Conservation (phyloP, 192 early-diverging fungal species). For the Jimgerdemannia flammicorona region DNA sequence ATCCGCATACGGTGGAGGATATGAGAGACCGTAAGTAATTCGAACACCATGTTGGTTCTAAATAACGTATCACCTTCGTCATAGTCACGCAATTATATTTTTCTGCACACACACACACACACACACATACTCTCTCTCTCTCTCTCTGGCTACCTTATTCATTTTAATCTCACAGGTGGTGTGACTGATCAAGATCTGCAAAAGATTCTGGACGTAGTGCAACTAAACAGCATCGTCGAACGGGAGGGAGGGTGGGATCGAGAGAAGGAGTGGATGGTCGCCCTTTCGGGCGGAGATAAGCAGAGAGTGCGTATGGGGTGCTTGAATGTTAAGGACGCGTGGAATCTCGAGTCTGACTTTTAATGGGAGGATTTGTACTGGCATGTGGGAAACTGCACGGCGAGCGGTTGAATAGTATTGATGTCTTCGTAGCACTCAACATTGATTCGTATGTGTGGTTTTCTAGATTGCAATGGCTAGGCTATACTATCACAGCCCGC, state of each 20-base stretch:
- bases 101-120: no score
- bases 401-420: no score
- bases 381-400: no score
- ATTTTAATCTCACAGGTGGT: conserved; percentile 26
- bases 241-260: conserved; percentile 89
- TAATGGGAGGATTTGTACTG: no score
- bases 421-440: neutral
- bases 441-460: neutral
- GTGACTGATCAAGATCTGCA: conserved; percentile 77
- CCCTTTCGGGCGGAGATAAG: conserved; percentile 96
- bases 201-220: conserved; percentile 78
- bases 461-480: conserved; percentile 87
- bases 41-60: neutral
- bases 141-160: no score
- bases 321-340: neutral
- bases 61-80: neutral
- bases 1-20: conserved; percentile 84
- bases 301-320: conserved; percentile 54
- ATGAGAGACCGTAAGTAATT: conserved; percentile 52
- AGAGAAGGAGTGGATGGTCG: conserved; percentile 86
- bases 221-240: conserved; percentile 78
- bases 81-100: neutral
- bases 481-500: conserved; percentile 94
- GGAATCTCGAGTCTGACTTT: neutral
- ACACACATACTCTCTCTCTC: no score